Evolutionary conservation across 1,284 basidiomycete species (phyloP), one percentile per base, ranked within the genome.

Genomic region (Trichosporon sp.): DNA sequence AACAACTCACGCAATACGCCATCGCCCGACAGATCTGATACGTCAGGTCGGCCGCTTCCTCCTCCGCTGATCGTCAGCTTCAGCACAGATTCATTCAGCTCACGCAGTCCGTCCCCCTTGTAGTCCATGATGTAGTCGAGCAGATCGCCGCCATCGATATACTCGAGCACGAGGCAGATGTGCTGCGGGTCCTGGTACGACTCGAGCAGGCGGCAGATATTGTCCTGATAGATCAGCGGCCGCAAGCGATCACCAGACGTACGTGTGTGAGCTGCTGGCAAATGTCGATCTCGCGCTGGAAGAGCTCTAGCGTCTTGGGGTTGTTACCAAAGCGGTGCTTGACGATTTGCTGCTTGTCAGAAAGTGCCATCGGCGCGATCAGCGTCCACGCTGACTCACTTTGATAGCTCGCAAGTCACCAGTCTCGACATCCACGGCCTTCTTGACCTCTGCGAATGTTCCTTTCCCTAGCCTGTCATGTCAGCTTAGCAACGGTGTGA

Each of bases 81-180:
- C 23, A 29, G 9, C 36, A 6, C 34, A 34, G 14, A 11, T 14
- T 8, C 25, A 29, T 31, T 44, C 31, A 36, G 83, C 87, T 77
- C 71, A 90, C 89, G 68, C 2, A 92, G 72, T 2, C 89, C 78
- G 5, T 65, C 67, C 6, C 71, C 88, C 3, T 80, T 76, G 5
- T 63, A 73, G 14, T 77, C 81, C 56, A 91, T 74, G 67, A 94
- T 92, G 71, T 86, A 87, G 68, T 92, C 89, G 16, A 95, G 82
- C n/a, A 97, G 81, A 77, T 96, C 92, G 0, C 92, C 93, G 16
- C 94, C 93, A 29, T 89, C 86, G 4, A 95, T 84, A 66, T 87
- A 86, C 78, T 81, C 80, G 52, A 81, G 71, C 8, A 82, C 74
- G 11, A 81, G 67, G 60, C 79, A 89, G 69, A 95, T 88, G 65